Base-by-base conservation (phyloP, 345 rosid genomes). In the Dimocarpus longan region DNA sequence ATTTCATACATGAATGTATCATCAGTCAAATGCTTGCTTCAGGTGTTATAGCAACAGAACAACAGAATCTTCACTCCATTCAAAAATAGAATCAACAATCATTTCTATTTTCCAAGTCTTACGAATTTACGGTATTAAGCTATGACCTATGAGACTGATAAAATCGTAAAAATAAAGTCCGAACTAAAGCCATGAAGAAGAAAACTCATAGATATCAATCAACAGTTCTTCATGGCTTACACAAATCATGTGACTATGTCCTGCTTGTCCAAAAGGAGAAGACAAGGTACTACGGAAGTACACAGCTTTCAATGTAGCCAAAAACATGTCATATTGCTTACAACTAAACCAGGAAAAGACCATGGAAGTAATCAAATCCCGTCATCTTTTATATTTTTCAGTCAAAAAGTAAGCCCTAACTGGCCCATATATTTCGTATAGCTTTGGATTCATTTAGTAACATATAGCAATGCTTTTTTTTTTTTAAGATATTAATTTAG, bases 291-390 rank as follows among this genome's bases (percentile, higher is more conserved):
- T 11, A 32, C 4, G 63, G 21, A 56, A 57, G 28, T 66, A 46
- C 42, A 26, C 39, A 44, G 40, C 68, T 62, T 78, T 19, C 21
- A 24, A 37, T 54, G 0, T 6, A 12, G 18, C 71, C 63, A 40
- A 66, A 28, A 63, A 57, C 21, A 37, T 71, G 68, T 42, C 42
- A 62, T 24, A 60, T 43, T 59, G 68, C 65, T 70, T 48, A 66
- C 11, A 67, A 0, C 32, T 60, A 67, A 10, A 54, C 19, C 13
- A 28, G 63, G 39, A 67, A 50, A 50, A 66, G 43, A 67, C 68
- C 37, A 37, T 10, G 52, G 39, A 43, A 64, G 71, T 60, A 59
- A 57, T 8, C 11, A 62, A n/a, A 40, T 59, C 37, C 18, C 0
- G n/a, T 40, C 32, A 12, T 48, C 19, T 75, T 26, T 10, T 2